Base-by-base conservation (phyloP, 495 filamentous ascomycete species). In the Amphirosellinia nigrospora region DNA sequence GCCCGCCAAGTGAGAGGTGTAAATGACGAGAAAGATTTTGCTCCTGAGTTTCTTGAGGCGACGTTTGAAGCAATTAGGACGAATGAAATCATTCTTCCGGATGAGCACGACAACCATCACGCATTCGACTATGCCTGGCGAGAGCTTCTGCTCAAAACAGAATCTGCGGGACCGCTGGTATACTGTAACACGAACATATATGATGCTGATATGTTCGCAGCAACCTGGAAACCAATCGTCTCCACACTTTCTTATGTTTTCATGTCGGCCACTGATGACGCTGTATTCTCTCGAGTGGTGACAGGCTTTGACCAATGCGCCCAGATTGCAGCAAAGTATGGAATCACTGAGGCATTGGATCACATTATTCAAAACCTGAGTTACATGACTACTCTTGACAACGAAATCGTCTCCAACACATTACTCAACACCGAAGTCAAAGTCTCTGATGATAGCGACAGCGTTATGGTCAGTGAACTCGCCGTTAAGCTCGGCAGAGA, bases 81-180 rank as follows among this genome's bases (percentile, higher is more conserved):
- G 3, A 91, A 93, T 63, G 96, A 99, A 80, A 99, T 99, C 66
- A 97, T 99, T 66, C 83, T 99, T 23, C 96, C 96, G 0, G 95
- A 98, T 68, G 96, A 99, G 79, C 96, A 98, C 78, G 93, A 98
- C 74, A 98, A 97, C 77, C 91, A 92, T 77, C 90, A 96, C 78
- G 94, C 94, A 3, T 99, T 98, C 73, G 96, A 98, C 76, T 94
- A 96, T 79, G 94, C 95, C 2, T 99, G 96, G 96, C 93, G 92
- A 76, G 96, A 98, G 79, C 84, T 99, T 16, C 82, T 98, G 53
- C 78, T 96, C 70, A 98, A 98, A 81, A 90, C 93, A 0, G 89
- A 92, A 70, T 89, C 89, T 6, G 86, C 92, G 23, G 88, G 90
- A 26, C 87, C 92, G 58, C 80, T 97, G 65, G 82, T 90, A 2